Conservation (phyloP, 1,139 yeast species). For the Blastobotrys arbuscula region DNA sequence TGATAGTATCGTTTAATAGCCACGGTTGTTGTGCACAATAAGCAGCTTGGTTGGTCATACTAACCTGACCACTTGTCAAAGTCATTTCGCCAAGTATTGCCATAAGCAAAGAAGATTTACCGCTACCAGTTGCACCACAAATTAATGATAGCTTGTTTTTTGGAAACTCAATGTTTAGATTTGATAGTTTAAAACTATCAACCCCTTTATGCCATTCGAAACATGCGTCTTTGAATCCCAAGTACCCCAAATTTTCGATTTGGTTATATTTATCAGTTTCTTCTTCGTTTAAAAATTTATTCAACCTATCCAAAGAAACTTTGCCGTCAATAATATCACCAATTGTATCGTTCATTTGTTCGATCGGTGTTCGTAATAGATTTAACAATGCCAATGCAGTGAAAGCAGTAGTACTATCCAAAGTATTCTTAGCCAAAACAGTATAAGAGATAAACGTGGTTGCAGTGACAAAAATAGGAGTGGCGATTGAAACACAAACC, state of each 20-base stretch:
- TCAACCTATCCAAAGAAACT: conserved; percentile 83
- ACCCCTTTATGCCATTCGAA: conserved; percentile 56
- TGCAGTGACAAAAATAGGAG: conserved; percentile 77
- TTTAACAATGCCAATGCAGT: conserved; percentile 83
- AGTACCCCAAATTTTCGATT: conserved; percentile 40
- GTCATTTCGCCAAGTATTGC: conserved; percentile 96
- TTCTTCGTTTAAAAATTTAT: conserved; percentile 66
- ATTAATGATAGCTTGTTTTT: conserved; percentile 73
- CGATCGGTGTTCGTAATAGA: conserved; percentile 77
- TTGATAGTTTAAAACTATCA: conserved; percentile 24
- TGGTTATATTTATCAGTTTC: conserved; percentile 69
- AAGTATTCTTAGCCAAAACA: conserved; percentile 55
- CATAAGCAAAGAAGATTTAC: conserved; percentile 84
- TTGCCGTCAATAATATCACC: conserved; percentile 77
- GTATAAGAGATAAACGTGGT: conserved; percentile 76
- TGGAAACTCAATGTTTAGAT: conserved; percentile 57
- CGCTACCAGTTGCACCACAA: conserved; percentile 92
- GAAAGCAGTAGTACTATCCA: conserved; percentile 89
- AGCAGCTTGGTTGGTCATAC: conserved; percentile 88
- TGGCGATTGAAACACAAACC: conserved; percentile 39
- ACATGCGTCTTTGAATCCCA: conserved; percentile 73
- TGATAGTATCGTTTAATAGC: conserved; percentile 84
- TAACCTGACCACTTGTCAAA: conserved; percentile 50
- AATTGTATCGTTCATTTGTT: conserved; percentile 81
- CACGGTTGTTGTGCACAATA: conserved; percentile 95